phyloP scores from a whole-genome alignment of 257 asterid genomes.

The Solanum phureja region DNA sequence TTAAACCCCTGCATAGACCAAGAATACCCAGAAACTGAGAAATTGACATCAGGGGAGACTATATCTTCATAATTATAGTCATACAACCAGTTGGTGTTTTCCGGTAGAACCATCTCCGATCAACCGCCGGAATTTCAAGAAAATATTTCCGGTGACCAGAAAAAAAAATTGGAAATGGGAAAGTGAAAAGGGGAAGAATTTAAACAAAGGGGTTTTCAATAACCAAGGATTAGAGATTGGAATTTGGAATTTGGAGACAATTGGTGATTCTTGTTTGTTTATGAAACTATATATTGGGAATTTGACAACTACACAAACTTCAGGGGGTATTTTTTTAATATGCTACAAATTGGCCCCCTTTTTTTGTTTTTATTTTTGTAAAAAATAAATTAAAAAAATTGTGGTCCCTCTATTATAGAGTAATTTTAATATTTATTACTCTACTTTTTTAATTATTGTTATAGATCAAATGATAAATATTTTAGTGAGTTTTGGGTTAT shows the following conservation, averaged over 20 bases:
- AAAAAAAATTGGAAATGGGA: background rate
- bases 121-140: background rate
- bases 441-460: background rate
- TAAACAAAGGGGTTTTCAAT: background rate
- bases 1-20: slow-evolving; percentile 59
- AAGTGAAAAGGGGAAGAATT: background rate
- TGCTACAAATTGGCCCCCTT: background rate
- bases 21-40: slow-evolving; percentile 49
- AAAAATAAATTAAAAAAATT: background rate
- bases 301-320: background rate
- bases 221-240: background rate
- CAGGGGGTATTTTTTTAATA: background rate
- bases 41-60: slow-evolving; percentile 35
- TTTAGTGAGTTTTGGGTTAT: background rate
- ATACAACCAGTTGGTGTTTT: slow-evolving; percentile 72
- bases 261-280: background rate
- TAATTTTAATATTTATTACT: background rate
- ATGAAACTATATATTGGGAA: background rate
- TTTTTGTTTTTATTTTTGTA: background rate
- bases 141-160: background rate
- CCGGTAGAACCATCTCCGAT: slow-evolving; percentile 64
- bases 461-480: background rate
- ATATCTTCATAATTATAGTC: slow-evolving; percentile 75
- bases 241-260: background rate
- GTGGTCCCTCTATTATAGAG: background rate